phyloP scores from a whole-genome alignment of 108 stramenopile species.

The Cylindrotheca closterium region DNA sequence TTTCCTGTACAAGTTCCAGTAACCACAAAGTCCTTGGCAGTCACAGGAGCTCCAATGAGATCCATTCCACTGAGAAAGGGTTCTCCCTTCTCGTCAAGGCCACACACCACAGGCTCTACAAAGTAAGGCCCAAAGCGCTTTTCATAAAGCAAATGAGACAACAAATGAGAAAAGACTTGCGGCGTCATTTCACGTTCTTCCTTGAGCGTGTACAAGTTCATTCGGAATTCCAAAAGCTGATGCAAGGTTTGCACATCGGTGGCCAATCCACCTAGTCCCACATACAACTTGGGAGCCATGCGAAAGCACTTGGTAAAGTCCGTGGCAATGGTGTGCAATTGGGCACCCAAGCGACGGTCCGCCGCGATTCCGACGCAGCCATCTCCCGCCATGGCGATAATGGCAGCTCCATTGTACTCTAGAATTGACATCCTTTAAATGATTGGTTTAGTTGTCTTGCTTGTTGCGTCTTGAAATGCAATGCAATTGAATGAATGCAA shows the following conservation, averaged over 20 bases:
- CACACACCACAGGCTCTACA: slow-evolving; percentile 96
- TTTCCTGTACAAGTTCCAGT: slow-evolving; percentile 96
- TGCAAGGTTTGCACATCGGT: slow-evolving; percentile 95
- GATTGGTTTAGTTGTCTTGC: neutral
- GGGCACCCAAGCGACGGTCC: slow-evolving; percentile 93
- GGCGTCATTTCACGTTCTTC: slow-evolving; percentile 98
- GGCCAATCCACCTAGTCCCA: slow-evolving; percentile 95
- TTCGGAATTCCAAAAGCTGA: slow-evolving; percentile 81
- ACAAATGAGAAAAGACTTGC: slow-evolving; percentile 85
- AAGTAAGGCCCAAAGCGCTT: slow-evolving; percentile 99
- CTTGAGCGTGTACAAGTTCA: slow-evolving; percentile 90
- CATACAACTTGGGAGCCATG: slow-evolving; percentile 89
- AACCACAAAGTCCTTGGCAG: slow-evolving; percentile 96
- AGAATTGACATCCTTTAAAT: slow-evolving; percentile 89
- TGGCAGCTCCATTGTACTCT: slow-evolving; percentile 97
- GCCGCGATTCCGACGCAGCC: slow-evolving; percentile 97
- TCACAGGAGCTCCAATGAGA: slow-evolving; percentile 92
- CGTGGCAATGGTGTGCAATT: slow-evolving; percentile 91
- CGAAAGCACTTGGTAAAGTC: slow-evolving; percentile 96
- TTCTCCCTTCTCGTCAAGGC: slow-evolving; percentile 74
- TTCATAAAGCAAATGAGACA: slow-evolving; percentile 92
- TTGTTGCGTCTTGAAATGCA: too few relatives aligned
- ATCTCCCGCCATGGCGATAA: slow-evolving; percentile 98
- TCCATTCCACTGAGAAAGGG: slow-evolving; percentile 97
- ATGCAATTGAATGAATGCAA: too few relatives aligned